These are phyloP conservation scores for Cyclotella atomus DNA, from an alignment of 108 stramenopile genomes.

Conservation along the genomic window DNA sequence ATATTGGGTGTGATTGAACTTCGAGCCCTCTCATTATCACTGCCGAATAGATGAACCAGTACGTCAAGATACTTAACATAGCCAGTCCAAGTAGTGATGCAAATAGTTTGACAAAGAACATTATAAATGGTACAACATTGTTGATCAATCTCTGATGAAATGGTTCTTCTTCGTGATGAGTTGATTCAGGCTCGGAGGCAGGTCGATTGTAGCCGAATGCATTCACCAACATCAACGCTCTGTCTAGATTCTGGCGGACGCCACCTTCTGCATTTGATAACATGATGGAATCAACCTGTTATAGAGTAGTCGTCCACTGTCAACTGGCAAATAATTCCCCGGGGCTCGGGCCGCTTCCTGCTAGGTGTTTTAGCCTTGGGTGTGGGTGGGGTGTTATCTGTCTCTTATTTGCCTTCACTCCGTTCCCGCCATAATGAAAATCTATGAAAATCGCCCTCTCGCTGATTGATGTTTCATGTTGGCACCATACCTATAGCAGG, in stretches of 20 bases:
- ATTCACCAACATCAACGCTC: slow-evolving; percentile 4
- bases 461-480: too few species aligned
- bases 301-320: too few species aligned
- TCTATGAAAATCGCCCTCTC: too few species aligned
- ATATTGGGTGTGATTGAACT: slow-evolving; percentile 45
- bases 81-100: slow-evolving; percentile 11
- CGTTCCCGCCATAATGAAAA: too few species aligned
- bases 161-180: slow-evolving; percentile 11
- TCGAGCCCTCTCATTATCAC: slow-evolving; percentile 49
- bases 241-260: slow-evolving; percentile 8
- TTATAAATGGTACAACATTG: slow-evolving; percentile 28
- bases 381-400: too few species aligned
- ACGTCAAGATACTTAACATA: slow-evolving; percentile 35
- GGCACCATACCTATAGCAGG: too few species aligned
- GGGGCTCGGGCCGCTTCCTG: too few species aligned
- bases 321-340: too few species aligned
- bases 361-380: too few species aligned
- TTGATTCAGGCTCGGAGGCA: background rate
- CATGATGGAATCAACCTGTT: too few species aligned
- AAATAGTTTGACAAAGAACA: slow-evolving; percentile 24
- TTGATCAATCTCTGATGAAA: slow-evolving; percentile 13
- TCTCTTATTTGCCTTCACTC: too few species aligned
- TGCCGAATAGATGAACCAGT: slow-evolving; percentile 19
- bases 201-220: slow-evolving; percentile 1
- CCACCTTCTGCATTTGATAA: background rate